Percentiles rank a stretch among this genome's conserved stretches.
phyloP scores from a whole-genome alignment of 2,329 filamentous ascomycete genomes.

The Metarhizium robertsii region DNA sequence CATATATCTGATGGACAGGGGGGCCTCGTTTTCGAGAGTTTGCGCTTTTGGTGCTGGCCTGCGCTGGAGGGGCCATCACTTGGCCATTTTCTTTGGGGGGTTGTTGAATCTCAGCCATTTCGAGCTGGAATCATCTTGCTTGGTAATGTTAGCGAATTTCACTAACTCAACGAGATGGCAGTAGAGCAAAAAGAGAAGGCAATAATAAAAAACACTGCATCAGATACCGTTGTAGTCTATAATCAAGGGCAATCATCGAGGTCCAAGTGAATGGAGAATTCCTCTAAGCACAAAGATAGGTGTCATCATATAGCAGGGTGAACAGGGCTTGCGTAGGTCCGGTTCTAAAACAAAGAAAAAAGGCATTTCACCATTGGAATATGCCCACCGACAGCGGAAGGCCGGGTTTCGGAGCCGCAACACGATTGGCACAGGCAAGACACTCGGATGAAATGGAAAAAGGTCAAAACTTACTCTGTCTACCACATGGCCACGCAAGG shows the following conservation, averaged over 20 bases:
- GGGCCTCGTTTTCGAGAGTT: conserved; percentile 24
- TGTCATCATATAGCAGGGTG: conserved; percentile 51
- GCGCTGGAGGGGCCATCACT: conserved; percentile 9
- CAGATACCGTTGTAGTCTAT: conserved; percentile 99
- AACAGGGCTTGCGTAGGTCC: neutral
- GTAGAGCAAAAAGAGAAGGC: conserved; percentile 5
- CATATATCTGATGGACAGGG: conserved; percentile 64
- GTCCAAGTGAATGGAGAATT: conserved; percentile 40
- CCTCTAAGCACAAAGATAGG: conserved; percentile 47
- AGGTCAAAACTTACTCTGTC: conserved; percentile 16
- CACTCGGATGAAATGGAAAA: neutral
- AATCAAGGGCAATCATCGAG: conserved; percentile 53
- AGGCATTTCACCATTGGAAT: neutral
- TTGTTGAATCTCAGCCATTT: conserved; percentile 33
- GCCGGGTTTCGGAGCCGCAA: neutral
- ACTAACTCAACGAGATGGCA: neutral
- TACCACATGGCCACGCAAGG: conserved; percentile 20
- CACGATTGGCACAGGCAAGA: neutral
- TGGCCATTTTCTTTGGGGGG: conserved; percentile 10
- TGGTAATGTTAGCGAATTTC: conserved; percentile 12
- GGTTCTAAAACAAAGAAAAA: too few relatives aligned
- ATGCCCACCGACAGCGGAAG: neutral
- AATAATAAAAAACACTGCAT: conserved; percentile 32
- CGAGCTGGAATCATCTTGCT: conserved; percentile 37
- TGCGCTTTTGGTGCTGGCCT: conserved; percentile 5